Evolutionary conservation across 148 eudicot species (phyloP).

Genomic region (Arbutus unedo): DNA sequence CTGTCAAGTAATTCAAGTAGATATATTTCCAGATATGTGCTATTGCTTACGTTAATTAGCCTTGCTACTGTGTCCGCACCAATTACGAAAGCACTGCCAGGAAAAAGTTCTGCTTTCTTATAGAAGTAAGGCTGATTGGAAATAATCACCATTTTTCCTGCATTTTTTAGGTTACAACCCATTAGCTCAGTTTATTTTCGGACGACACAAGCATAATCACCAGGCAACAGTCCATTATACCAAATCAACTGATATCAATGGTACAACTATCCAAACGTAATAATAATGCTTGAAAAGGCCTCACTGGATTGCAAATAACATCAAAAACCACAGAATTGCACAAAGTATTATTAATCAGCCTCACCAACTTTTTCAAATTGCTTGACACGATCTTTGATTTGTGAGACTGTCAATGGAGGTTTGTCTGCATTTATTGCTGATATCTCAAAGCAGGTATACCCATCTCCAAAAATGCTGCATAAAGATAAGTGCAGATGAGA

Average conservation of each 20-base stretch:
- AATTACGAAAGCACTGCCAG: conserved; percentile 93
- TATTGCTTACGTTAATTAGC: conserved; percentile 74
- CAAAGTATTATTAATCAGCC: conserved; percentile 17
- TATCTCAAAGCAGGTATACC: conserved; percentile 90
- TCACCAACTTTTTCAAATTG: conserved; percentile 90
- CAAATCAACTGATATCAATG: background rate
- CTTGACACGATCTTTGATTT: conserved; percentile 85
- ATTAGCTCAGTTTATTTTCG: conserved; percentile 4
- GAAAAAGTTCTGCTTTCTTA: conserved; percentile 95
- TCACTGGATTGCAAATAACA: background rate
- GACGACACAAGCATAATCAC: background rate
- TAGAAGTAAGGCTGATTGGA: conserved; percentile 93
- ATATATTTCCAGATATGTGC: background rate
- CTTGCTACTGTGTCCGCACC: conserved; percentile 90
- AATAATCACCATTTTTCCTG: conserved; percentile 83
- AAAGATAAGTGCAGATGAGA: conserved; percentile 12
- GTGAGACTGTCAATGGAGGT: conserved; percentile 73
- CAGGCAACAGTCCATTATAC: background rate
- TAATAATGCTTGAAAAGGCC: background rate
- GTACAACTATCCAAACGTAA: background rate
- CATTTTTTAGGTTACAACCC: conserved; percentile 11
- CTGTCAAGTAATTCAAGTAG: conserved; percentile 6
- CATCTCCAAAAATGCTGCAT: conserved; percentile 76
- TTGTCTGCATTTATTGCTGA: conserved; percentile 96
- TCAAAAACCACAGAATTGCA: conserved; percentile 2